phyloP scores from a whole-genome alignment of 331 rosid genomes.

The Erythrophleum ivorense region DNA sequence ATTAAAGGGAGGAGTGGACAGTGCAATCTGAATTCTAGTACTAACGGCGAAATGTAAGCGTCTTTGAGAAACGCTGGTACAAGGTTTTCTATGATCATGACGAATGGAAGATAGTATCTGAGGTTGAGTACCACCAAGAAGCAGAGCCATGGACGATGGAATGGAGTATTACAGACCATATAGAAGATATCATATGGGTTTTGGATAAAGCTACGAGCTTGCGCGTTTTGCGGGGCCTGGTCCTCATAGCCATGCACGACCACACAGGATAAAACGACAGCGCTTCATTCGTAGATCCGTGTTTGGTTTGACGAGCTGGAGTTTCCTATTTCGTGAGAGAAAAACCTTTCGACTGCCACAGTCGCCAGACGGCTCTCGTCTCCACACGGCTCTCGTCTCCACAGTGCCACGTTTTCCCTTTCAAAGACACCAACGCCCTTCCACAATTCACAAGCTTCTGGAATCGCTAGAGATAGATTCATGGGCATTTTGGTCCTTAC shows the following conservation, averaged over 20 bases:
- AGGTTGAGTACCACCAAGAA: conserved; percentile 51
- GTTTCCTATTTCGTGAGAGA: background rate
- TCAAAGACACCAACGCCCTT: background rate
- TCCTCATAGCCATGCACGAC: conserved; percentile 29
- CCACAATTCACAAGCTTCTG: background rate
- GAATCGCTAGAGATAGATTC: background rate
- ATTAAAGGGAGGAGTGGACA: conserved; percentile 26
- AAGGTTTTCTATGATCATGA: conserved; percentile 32
- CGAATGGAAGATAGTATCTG: conserved; percentile 37
- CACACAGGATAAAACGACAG: conserved; percentile 22
- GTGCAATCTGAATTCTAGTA: conserved; percentile 22
- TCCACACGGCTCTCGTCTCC: conserved; percentile 49
- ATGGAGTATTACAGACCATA: background rate
- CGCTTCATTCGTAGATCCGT: conserved; percentile 10
- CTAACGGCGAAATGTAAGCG: conserved; percentile 37
- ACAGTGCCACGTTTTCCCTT: conserved; percentile 41
- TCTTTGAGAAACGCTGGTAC: background rate
- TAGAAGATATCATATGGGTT: conserved; percentile 7
- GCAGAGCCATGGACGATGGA: conserved; percentile 52
- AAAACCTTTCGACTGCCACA: background rate
- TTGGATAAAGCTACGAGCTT: conserved; percentile 40
- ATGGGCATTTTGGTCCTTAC: conserved; percentile 43
- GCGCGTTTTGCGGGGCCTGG: conserved; percentile 33
- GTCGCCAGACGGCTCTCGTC: conserved; percentile 52
- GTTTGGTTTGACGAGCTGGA: conserved; percentile 2